These are phyloP conservation scores for Phylloporus gajari DNA, from an alignment of 1,284 basidiomycete species.

Conservation along the genomic window DNA sequence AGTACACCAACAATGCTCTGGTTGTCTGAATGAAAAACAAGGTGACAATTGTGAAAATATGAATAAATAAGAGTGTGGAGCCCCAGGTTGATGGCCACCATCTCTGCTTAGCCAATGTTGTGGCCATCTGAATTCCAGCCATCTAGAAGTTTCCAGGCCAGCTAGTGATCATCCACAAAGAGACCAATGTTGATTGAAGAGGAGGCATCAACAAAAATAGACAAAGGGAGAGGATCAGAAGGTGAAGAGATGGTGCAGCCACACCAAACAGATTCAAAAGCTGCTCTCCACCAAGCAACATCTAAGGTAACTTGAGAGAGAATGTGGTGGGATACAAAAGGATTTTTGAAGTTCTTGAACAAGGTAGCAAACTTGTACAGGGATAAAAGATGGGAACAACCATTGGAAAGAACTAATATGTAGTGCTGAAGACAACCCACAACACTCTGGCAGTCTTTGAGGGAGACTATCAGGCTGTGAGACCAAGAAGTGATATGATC, in stretches of 20 bases:
- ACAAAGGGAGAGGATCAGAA: not conserved
- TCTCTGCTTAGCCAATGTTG: not conserved
- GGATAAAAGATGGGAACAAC: not conserved
- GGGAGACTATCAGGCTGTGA: not conserved
- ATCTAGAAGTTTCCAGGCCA: not conserved
- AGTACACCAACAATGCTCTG: slow-evolving; percentile 11
- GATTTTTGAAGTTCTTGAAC: not conserved
- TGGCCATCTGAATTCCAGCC: not conserved
- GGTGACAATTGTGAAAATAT: not conserved
- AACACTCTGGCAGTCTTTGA: not conserved
- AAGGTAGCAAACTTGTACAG: not conserved
- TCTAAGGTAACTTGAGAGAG: not conserved
- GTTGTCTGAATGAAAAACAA: slow-evolving; percentile 14
- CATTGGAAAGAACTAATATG: not conserved
- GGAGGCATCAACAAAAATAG: not conserved
- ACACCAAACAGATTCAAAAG: not conserved
- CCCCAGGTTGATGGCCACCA: not conserved
- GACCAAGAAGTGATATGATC: not conserved
- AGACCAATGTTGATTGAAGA: not conserved
- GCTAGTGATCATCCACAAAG: not conserved
- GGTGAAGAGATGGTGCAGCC: not conserved
- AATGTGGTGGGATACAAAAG: not conserved
- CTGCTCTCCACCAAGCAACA: not conserved
- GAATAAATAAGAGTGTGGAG: not conserved
- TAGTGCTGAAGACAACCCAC: not conserved